Base-by-base conservation (phyloP, 2,329 filamentous ascomycete genomes). In the Thielaviopsis populi region DNA sequence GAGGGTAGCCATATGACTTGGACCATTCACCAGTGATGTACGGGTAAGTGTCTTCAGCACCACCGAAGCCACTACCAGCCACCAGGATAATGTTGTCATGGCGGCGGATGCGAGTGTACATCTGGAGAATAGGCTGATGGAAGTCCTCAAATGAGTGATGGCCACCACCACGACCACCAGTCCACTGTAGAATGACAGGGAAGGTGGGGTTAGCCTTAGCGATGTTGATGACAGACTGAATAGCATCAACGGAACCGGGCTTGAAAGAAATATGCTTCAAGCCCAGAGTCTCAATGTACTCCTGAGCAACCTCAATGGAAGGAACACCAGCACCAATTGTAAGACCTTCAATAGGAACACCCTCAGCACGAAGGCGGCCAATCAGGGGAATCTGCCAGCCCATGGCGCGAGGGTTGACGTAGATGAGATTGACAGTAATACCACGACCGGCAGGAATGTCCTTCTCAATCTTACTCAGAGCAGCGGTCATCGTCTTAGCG, bases 141-240 rank as follows among this genome's bases (percentile, higher is more conserved):
- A 96, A 96, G 74, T 96, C 91, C 73, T 96, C 91, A 67, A 86
- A 95, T 0, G 91, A 96, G 77, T 96, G 91, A 74, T 96, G 91
- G 65, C 91, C 91, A 77, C 91, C 91, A 68, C 91, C 91, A 75
- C 91, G 87, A 48, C 91, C 91, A 72, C 91, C 91, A 66, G 91
- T 96, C 91, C 91, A 96, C 75, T 96, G 91, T 67, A 96, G 78
- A 62, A 96, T 84, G 62, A 96, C 83, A n/a, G 91, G 91, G 80
- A 96, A 96, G 33, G 83, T 86, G 1, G 91, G 91, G 73, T 96
- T 94, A n/a, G 89, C 89, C 75, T 89, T 94, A 68, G 91, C 91
- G 70, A 96, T 91, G 74, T 95, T 94, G 75, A 96, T 87, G 66
- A 95, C 89, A 40, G 87, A 79, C 73, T 96, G 89, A 67, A 96